Base-by-base conservation (phyloP, 257 asterid genomes). In the Lycium barbarum region DNA sequence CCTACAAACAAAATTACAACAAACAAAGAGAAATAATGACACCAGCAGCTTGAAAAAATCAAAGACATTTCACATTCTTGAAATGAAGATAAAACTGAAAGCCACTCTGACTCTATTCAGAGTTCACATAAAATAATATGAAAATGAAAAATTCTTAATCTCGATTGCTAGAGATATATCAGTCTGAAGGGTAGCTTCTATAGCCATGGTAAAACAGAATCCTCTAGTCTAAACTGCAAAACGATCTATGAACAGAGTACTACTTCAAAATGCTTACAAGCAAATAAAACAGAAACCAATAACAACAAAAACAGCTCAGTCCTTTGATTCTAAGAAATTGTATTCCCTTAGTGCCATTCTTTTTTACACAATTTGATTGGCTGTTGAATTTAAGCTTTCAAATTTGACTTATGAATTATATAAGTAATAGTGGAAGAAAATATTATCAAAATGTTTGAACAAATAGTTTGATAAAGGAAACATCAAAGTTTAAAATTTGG, bases 251-350 rank as follows among this genome's bases (percentile, higher is more conserved):
- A 22, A 22, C 57, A 74, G 59, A 47, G 6, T 49, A 74, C 61
- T 49, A 74, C 62, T 74, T 74, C 81, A 26, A 74, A 47, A 74
- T 74, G 81, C 61, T 49, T 49, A 20, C 81, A 20, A 74, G 43
- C 38, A 49, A 20, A 22, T 22, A 51, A 10, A 40, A n/a, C 57
- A 43, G 80, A 72, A 43, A 72, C 38, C 80, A 45, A 72, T 67
- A 67, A 35, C 49, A 57, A 13, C 59, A 54, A 54, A 14, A 20
- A 65, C 11, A 9, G 47, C 53, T 68, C 76, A 36, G 51, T 36
- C 76, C 11, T 36, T 36, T 71, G 55, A 40, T 43, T 22, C 5
- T 38, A 18, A 6, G 9, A 71, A 26, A 8, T 26, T 51, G 45
- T 22, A 51, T 14, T 51, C 61, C 63, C 22, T 51, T 22, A 4